Evolutionary conservation across 768 basidiomycete species (phyloP).

Genomic region (Leccinum fibrillosum): DNA sequence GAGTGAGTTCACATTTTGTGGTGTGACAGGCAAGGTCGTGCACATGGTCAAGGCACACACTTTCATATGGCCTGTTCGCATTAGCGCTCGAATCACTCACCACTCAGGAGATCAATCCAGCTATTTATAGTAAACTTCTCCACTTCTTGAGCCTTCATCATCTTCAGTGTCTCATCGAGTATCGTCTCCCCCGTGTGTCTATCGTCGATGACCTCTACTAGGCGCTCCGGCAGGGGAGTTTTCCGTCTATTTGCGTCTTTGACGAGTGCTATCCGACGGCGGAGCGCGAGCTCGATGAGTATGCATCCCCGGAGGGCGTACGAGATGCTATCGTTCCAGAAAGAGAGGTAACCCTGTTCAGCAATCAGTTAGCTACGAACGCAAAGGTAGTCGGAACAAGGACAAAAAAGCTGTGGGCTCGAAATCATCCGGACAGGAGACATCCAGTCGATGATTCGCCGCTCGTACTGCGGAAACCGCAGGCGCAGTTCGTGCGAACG

Average conservation of each 20-base stretch:
- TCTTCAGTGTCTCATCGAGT: conserved; percentile 90
- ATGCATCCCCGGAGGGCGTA: conserved; percentile 99
- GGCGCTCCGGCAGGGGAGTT: conserved; percentile 72
- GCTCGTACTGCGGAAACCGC: conserved; percentile 19
- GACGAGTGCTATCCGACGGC: conserved; percentile 88
- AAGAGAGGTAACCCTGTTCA: conserved; percentile 84
- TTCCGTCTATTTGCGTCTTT: conserved; percentile 74
- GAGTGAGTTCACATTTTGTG: neutral
- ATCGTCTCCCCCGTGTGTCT: conserved; percentile 94
- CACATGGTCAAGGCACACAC: neutral
- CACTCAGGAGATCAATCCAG: conserved; percentile 94
- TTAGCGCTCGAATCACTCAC: conserved; percentile 37
- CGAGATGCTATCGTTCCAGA: conserved; percentile 99
- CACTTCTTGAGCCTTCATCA: conserved; percentile 81
- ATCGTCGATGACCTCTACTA: conserved; percentile 91
- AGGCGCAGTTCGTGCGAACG: conserved; percentile 6
- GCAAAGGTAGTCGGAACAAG: neutral
- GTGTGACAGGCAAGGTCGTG: neutral
- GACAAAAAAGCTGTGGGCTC: conserved; percentile 4
- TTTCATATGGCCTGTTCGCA: neutral
- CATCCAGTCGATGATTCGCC: neutral
- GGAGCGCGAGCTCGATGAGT: conserved; percentile 93
- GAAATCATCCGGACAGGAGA: conserved; percentile 4
- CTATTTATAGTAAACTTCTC: conserved; percentile 66
- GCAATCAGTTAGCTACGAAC: conserved; percentile 19